Percentiles rank a stretch among this genome's conserved stretches.
Evolutionary conservation across 768 basidiomycete species (phyloP).

Genomic region (Dentipellis fragilis): DNA sequence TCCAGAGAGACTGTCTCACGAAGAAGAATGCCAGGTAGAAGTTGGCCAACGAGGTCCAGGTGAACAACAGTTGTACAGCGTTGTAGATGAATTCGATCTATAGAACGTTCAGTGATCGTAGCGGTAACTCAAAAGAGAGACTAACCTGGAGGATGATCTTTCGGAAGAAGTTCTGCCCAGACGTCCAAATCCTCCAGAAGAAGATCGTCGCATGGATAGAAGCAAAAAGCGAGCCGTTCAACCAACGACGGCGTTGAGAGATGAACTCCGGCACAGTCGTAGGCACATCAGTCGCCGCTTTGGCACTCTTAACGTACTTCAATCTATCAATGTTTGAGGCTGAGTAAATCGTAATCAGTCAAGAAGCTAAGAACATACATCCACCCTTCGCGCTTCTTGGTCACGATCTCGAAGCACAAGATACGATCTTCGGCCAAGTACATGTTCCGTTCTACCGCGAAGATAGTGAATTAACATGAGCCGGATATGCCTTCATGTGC

Average conservation of each 20-base stretch:
- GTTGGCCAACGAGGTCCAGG: slow-evolving; percentile 90
- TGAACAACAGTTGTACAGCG: slow-evolving; percentile 78
- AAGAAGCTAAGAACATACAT: slow-evolving; percentile 36
- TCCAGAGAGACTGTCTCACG: slow-evolving; percentile 35
- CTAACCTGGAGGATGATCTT: slow-evolving; percentile 58
- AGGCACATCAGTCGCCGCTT: slow-evolving; percentile 94
- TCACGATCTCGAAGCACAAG: slow-evolving; percentile 88
- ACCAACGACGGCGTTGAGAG: slow-evolving; percentile 83
- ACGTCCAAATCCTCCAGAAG: slow-evolving; percentile 81
- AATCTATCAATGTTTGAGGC: slow-evolving; percentile 31
- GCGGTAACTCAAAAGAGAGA: neutral
- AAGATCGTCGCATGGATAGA: slow-evolving; percentile 89
- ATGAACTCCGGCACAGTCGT: slow-evolving; percentile 90
- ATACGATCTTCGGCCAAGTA: slow-evolving; percentile 89
- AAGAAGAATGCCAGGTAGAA: slow-evolving; percentile 95
- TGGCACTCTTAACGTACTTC: slow-evolving; percentile 88
- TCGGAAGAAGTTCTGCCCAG: slow-evolving; percentile 82
- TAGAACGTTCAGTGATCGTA: neutral
- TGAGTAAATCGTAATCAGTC: no score
- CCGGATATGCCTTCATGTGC: neutral
- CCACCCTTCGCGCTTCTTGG: slow-evolving; percentile 80
- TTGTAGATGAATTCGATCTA: slow-evolving; percentile 90
- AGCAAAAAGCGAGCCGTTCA: slow-evolving; percentile 87
- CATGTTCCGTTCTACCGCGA: slow-evolving; percentile 64
- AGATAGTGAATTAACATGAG: neutral